phyloP scores from a whole-genome alignment of 2,329 filamentous ascomycete genomes.

The Aspergillus intermedius region DNA sequence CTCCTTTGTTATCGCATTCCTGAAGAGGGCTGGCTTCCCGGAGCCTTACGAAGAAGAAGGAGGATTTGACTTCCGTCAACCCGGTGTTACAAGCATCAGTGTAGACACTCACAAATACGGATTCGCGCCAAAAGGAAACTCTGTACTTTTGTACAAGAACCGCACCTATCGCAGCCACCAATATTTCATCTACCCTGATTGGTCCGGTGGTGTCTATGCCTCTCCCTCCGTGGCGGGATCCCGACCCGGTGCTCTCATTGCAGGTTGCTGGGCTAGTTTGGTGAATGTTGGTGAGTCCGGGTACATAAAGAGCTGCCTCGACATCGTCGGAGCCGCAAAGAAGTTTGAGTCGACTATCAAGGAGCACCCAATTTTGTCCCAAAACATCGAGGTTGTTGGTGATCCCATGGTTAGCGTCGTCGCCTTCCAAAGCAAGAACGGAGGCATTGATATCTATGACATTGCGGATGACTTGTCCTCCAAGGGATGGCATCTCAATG shows the following conservation, averaged over 20 bases:
- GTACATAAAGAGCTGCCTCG: slow-evolving; percentile 77
- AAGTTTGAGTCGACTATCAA: slow-evolving; percentile 70
- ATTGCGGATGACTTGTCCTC: slow-evolving; percentile 79
- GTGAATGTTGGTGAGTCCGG: slow-evolving; percentile 83
- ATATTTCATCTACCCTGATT: slow-evolving; percentile 93
- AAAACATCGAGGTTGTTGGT: slow-evolving; percentile 74
- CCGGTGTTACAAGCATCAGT: slow-evolving; percentile 89
- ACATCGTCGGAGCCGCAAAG: slow-evolving; percentile 82
- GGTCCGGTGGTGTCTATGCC: slow-evolving; percentile 93
- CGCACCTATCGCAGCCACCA: slow-evolving; percentile 75
- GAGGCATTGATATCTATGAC: slow-evolving; percentile 81
- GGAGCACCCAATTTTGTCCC: slow-evolving; percentile 59
- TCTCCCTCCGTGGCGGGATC: slow-evolving; percentile 88
- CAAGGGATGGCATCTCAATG: slow-evolving; percentile 93
- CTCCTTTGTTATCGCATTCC: slow-evolving; percentile 87
- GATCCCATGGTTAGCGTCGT: slow-evolving; percentile 84
- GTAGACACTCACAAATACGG: slow-evolving; percentile 99
- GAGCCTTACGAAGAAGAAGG: slow-evolving; percentile 57
- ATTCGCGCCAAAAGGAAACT: slow-evolving; percentile 97
- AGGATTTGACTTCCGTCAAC: slow-evolving; percentile 87
- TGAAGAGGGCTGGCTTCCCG: slow-evolving; percentile 81
- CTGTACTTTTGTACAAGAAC: slow-evolving; percentile 82
- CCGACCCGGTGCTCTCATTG: slow-evolving; percentile 86
- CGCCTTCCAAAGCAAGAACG: slow-evolving; percentile 68
- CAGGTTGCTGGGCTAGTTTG: slow-evolving; percentile 88